A percentile compares a stretch with the other conserved stretches of the same genome.
Evolutionary conservation across 257 asterid species (phyloP).

Genomic region (Paulownia fortunei): DNA sequence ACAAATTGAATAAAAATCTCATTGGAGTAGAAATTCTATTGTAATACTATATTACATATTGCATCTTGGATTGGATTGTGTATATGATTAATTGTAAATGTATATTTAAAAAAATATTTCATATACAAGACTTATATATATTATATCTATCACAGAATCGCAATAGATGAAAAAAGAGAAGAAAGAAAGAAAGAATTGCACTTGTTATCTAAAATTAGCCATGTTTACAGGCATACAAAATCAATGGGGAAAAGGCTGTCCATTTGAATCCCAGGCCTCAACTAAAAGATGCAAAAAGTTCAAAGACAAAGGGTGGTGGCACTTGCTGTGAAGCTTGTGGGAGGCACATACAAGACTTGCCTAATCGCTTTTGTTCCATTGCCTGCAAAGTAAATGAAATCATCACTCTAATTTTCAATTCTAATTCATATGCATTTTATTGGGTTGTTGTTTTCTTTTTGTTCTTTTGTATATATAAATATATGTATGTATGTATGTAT

Average conservation of each 20-base stretch:
- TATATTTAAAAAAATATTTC: no score
- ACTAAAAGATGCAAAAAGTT: slow-evolving; percentile 50
- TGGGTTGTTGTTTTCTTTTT: not conserved
- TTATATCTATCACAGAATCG: no score
- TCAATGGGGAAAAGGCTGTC: slow-evolving; percentile 80
- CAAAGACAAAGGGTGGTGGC: slow-evolving; percentile 56
- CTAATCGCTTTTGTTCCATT: slow-evolving; percentile 73
- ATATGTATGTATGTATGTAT: no score
- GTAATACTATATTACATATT: no score
- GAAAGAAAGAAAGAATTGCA: not conserved
- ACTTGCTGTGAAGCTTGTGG: slow-evolving; percentile 69
- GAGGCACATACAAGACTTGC: slow-evolving; percentile 74
- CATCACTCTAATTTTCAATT: not conserved
- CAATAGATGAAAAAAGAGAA: no score
- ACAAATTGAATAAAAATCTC: not conserved
- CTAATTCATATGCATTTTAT: not conserved
- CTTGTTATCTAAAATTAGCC: not conserved
- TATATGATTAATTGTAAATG: no score
- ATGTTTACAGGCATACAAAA: slow-evolving; percentile 65
- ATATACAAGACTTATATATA: no score
- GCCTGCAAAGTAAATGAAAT: slow-evolving; percentile 65
- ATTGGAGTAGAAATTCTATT: not conserved
- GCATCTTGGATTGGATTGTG: no score
- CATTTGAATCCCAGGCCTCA: slow-evolving; percentile 80
- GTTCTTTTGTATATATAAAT: not conserved